These are phyloP conservation scores for Lophium mytilinum DNA, from an alignment of 495 filamentous ascomycete species.

Conservation along the genomic window DNA sequence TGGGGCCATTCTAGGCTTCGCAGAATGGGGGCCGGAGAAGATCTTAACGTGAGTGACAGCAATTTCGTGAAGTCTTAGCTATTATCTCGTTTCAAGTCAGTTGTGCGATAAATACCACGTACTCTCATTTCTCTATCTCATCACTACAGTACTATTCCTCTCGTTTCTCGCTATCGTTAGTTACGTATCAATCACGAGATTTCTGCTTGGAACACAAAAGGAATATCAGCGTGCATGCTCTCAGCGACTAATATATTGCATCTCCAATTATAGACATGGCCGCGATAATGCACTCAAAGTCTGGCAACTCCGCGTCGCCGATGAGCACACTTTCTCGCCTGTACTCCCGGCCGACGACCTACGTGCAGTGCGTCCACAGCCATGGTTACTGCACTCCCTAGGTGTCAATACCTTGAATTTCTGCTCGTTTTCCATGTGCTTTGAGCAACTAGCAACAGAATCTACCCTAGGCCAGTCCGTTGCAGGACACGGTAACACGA, in stretches of 20 bases:
- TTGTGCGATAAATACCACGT: background rate
- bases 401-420: slow-evolving; percentile 93
- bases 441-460: slow-evolving; percentile 7
- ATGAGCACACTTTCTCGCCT: slow-evolving; percentile 58
- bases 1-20: slow-evolving; percentile 65
- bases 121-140: background rate
- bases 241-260: background rate
- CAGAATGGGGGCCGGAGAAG: slow-evolving; percentile 54
- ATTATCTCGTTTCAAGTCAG: background rate
- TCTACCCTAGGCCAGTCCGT: background rate
- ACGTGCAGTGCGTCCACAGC: slow-evolving; percentile 42
- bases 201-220: background rate
- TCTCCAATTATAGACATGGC: slow-evolving; percentile 57
- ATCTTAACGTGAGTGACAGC: slow-evolving; percentile 63
- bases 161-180: background rate
- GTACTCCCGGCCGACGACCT: slow-evolving; percentile 60
- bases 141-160: background rate
- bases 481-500: background rate
- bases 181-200: background rate
- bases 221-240: background rate
- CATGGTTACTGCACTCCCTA: slow-evolving; percentile 78
- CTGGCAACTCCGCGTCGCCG: slow-evolving; percentile 60
- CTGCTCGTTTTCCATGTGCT: slow-evolving; percentile 72
- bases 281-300: slow-evolving; percentile 80
- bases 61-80: too few species aligned